Evolutionary conservation across 345 rosid species (phyloP).

Genomic region (Xanthoceras sorbifolium): DNA sequence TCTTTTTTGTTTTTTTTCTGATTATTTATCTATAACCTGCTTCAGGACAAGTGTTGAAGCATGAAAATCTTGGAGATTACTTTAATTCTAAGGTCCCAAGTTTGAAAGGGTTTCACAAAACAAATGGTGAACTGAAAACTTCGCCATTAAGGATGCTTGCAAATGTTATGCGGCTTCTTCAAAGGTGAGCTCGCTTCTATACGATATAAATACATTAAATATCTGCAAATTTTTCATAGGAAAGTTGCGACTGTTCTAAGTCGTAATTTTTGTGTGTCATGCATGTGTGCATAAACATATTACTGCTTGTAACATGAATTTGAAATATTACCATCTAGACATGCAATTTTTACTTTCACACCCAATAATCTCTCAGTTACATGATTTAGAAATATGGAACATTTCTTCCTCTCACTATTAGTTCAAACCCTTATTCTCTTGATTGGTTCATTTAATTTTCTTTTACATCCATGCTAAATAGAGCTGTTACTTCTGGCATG

Average conservation of each 20-base stretch:
- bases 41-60: slow-evolving; percentile 83
- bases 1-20: neutral
- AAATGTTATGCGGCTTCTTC: slow-evolving; percentile 64
- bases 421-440: neutral
- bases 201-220: neutral
- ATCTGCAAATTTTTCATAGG: neutral
- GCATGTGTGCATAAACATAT: neutral
- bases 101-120: slow-evolving; percentile 67
- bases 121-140: slow-evolving; percentile 47
- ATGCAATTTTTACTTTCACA: neutral
- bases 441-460: neutral
- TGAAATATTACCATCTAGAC: neutral
- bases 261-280: neutral
- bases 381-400: neutral
- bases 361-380: neutral
- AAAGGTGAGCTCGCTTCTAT: slow-evolving; percentile 50
- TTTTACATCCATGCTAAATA: neutral
- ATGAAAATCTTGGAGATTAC: slow-evolving; percentile 62
- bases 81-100: slow-evolving; percentile 73
- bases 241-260: neutral
- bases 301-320: slow-evolving; percentile 3
- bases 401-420: neutral
- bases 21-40: slow-evolving; percentile 18
- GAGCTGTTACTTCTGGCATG: neutral
- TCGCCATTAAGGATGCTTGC: slow-evolving; percentile 61